Evolutionary conservation across 345 rosid species (phyloP).

Genomic region (Heritiera fomes): DNA sequence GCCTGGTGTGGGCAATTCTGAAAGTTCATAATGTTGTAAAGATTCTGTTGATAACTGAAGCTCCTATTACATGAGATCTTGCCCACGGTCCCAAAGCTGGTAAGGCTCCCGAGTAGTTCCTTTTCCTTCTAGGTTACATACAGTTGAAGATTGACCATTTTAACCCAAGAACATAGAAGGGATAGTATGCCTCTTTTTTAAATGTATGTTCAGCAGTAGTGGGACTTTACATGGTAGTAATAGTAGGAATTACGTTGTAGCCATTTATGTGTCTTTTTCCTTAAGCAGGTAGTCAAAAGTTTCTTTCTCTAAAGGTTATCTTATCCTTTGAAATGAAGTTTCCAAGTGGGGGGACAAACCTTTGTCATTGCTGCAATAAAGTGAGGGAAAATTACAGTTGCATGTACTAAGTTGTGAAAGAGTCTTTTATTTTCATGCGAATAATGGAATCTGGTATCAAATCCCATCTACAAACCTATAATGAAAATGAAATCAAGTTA

Average conservation of each 20-base stretch:
- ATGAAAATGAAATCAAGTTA: not conserved
- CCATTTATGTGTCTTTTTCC: slow-evolving; percentile 22
- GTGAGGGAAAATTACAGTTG: slow-evolving; percentile 3
- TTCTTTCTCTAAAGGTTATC: slow-evolving; percentile 13
- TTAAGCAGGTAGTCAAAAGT: slow-evolving; percentile 19
- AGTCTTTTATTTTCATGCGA: slow-evolving; percentile 21
- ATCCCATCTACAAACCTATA: slow-evolving; percentile 6
- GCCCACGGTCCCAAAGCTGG: not conserved
- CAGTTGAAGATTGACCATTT: not conserved
- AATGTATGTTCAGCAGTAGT: not conserved
- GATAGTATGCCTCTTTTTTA: not conserved
- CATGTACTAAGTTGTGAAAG: not conserved
- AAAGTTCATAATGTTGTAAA: slow-evolving; percentile 6
- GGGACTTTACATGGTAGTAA: slow-evolving; percentile 2
- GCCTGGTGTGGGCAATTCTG: not conserved
- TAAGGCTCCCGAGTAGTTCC: not conserved
- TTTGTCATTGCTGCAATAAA: slow-evolving; percentile 20
- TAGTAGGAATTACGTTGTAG: slow-evolving; percentile 6
- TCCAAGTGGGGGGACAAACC: slow-evolving; percentile 20
- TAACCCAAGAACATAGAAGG: not conserved
- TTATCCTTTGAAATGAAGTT: slow-evolving; percentile 8
- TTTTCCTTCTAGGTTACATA: not conserved
- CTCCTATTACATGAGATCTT: not conserved
- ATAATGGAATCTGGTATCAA: slow-evolving; percentile 24
- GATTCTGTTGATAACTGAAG: not conserved